Percentiles rank a stretch among this genome's conserved stretches.
Conservation (phyloP, 2,329 filamentous ascomycete genomes). For the Pezicula neosporulosa region DNA sequence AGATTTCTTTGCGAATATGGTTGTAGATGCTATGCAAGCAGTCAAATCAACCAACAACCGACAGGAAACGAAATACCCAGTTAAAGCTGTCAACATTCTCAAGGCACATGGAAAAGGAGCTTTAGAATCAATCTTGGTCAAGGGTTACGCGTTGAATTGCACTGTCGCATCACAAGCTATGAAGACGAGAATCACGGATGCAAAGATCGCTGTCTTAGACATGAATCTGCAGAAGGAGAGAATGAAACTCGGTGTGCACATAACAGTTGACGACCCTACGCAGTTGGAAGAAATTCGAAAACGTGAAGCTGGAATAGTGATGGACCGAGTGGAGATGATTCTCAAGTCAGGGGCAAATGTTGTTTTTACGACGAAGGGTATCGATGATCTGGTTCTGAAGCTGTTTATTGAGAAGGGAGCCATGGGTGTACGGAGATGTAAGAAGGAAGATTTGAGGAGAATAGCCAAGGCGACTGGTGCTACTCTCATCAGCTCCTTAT, state of each 20-base stretch:
- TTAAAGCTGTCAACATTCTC: slow-evolving; percentile 98
- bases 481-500: slow-evolving; percentile 87
- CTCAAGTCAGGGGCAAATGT: slow-evolving; percentile 97
- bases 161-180: slow-evolving; percentile 98
- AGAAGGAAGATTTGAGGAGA: slow-evolving; percentile 95
- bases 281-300: slow-evolving; percentile 97
- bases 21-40: slow-evolving; percentile 91
- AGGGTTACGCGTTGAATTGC: slow-evolving; percentile 97
- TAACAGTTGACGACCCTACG: slow-evolving; percentile 94
- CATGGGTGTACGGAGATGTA: slow-evolving; percentile 94
- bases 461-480: slow-evolving; percentile 96
- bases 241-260: slow-evolving; percentile 98
- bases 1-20: slow-evolving; percentile 96
- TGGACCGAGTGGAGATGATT: slow-evolving; percentile 95
- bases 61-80: slow-evolving; percentile 91
- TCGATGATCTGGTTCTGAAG: slow-evolving; percentile 94
- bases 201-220: slow-evolving; percentile 94
- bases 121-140: slow-evolving; percentile 84
- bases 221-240: slow-evolving; percentile 99
- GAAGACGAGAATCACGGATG: slow-evolving; percentile 86
- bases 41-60: slow-evolving; percentile 92
- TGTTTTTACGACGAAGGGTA: slow-evolving; percentile 94
- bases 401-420: slow-evolving; percentile 90
- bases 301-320: slow-evolving; percentile 86
- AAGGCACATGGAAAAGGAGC: slow-evolving; percentile 96